Evolutionary conservation across 495 filamentous ascomycete species (phyloP), one percentile per base, ranked within the genome.

Genomic region (Melanomma pulvis-pyrius): DNA sequence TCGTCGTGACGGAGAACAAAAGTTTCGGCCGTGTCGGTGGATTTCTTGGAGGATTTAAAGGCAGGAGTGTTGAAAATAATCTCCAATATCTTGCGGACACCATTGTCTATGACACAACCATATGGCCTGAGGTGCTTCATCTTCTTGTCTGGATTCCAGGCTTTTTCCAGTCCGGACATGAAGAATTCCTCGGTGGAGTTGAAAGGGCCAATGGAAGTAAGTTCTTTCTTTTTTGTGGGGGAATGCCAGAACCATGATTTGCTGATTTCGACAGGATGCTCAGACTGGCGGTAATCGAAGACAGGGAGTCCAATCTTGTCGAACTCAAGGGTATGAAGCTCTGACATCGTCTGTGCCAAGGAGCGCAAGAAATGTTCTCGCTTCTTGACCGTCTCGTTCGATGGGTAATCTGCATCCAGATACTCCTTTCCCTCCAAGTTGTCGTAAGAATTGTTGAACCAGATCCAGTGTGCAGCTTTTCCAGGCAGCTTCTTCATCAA

Each of bases 1-100:
- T 80, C 79, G 4, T 74, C 72, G 70, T 74, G 73, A 1, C 68
- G 59, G 25, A 82, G 76, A 9, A 79, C 74, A 47, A 80, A 80
- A 0, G 56, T 46, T 13, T 69, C 44, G n/a, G 25, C 50, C 26
- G 52, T 48, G 6, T 47, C 21, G 26, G 63, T 26, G 68, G 60
- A n/a, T 60, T 62, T 67, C 67, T 11, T 6, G 26, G n/a, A 1
- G 9, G 29, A 29, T n/a, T n/a, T n/a, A 24, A 63, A 63, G 11
- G 59, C 17, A 9, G 28, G 30, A 17, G 30, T 69, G 48, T 11
- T 49, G 34, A 76, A 62, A 17, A 77, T 51, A 24, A 62, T 52
- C 12, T 48, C 59, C 9, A 77, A 47, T 19, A 77, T 69, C 56
- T 58, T 70, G 1, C 39, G 32, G 7, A 73, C 13, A 52, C 75